A percentile compares a stretch with the other conserved stretches of the same genome.
Evolutionary conservation across 768 basidiomycete genomes (phyloP).

Genomic region (Suillus luteus): DNA sequence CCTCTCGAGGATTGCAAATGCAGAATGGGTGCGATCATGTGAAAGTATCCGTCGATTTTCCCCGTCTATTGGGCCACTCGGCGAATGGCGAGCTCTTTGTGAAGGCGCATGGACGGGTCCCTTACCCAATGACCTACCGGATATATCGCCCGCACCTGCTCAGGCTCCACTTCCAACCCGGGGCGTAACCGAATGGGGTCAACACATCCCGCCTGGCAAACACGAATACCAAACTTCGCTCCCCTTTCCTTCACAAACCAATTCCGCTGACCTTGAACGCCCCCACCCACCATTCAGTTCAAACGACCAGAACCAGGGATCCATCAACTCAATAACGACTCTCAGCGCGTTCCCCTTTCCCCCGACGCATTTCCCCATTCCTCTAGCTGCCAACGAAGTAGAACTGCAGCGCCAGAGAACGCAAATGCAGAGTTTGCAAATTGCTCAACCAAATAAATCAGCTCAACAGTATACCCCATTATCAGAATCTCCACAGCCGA

Average conservation of each 20-base stretch:
- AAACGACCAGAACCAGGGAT: conserved; percentile 29
- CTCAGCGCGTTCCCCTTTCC: conserved; percentile 75
- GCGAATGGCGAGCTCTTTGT: conserved; percentile 72
- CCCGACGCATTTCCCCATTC: conserved; percentile 71
- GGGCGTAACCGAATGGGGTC: conserved; percentile 34
- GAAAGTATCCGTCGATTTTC: conserved; percentile 71
- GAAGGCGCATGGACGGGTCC: conserved; percentile 72
- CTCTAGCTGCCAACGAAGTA: conserved; percentile 37
- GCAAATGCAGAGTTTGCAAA: conserved; percentile 26
- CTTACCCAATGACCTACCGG: conserved; percentile 33
- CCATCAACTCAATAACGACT: conserved; percentile 56
- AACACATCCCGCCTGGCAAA: conserved; percentile 23
- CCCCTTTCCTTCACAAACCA: conserved; percentile 6
- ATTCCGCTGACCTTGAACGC: conserved; percentile 20
- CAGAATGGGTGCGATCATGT: conserved; percentile 73
- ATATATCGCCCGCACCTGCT: conserved; percentile 16
- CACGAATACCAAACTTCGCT: conserved; percentile 17
- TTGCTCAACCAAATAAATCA: conserved; percentile 16
- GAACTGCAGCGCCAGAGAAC: conserved; percentile 29
- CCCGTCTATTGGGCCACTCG: conserved; percentile 67
- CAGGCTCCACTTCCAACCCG: conserved; percentile 8
- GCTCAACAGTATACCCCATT: conserved; percentile 14
- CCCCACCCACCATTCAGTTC: conserved; percentile 27
- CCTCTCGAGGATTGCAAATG: conserved; percentile 72
- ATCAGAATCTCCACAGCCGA: conserved; percentile 26